Conservation (phyloP, 2,329 filamentous ascomycete genomes). For the Coniochaeta ligniaria region DNA sequence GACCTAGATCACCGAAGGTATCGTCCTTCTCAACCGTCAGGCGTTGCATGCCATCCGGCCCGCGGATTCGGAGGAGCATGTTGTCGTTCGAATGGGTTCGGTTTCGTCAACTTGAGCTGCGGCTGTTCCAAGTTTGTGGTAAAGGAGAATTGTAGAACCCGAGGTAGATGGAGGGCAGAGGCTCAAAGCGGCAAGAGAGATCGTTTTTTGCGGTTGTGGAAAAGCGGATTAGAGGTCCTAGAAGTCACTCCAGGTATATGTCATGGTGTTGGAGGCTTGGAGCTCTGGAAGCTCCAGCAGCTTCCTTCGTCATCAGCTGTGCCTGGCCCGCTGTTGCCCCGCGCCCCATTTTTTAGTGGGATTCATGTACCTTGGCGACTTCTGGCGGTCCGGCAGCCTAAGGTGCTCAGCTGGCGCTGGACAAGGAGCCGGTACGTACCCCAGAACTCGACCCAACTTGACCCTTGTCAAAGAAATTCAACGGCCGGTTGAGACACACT, state of each 20-base stretch:
- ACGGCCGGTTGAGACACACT: constrained; percentile 1
- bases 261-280: background rate
- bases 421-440: background rate
- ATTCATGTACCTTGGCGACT: too few relatives aligned
- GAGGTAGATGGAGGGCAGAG: background rate
- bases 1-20: constrained; percentile 59
- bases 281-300: background rate
- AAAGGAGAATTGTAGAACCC: too few relatives aligned
- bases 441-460: background rate
- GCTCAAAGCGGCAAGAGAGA: background rate
- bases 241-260: background rate
- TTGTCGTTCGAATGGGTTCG: constrained; percentile 15
- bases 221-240: background rate
- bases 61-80: constrained; percentile 83
- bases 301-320: constrained; percentile 3
- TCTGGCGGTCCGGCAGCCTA: background rate
- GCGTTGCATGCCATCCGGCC: constrained; percentile 88
- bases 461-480: background rate
- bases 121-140: background rate
- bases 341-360: too few relatives aligned
- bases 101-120: background rate
- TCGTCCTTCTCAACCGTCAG: constrained; percentile 68
- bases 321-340: constrained; percentile 3
- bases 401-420: background rate
- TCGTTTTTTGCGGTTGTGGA: background rate